phyloP scores from a whole-genome alignment of 2,329 filamentous ascomycete species.

The Penicillium griseofulvum region DNA sequence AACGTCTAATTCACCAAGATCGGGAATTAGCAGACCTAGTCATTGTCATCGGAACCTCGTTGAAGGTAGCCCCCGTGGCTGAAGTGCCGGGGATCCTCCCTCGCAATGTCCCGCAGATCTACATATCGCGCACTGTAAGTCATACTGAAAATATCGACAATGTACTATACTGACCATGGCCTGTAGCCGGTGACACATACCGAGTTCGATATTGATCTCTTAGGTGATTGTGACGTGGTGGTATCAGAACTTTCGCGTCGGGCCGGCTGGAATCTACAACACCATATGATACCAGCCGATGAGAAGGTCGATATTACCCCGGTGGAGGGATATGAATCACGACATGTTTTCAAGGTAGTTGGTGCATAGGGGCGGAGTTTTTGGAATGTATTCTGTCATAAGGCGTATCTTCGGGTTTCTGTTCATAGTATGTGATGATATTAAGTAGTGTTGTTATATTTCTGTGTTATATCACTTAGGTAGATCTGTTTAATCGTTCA shows the following conservation, averaged over 20 bases:
- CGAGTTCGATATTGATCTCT: constrained; percentile 91
- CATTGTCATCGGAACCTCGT: constrained; percentile 90
- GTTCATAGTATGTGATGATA: constrained; percentile 11
- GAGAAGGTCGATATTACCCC: constrained; percentile 59
- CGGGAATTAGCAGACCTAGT: constrained; percentile 79
- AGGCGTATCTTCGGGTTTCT: constrained; percentile 28
- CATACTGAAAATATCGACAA: background rate
- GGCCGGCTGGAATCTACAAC: constrained; percentile 74
- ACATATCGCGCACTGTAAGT: constrained; percentile 73
- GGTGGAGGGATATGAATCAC: constrained; percentile 49
- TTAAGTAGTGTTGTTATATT: background rate
- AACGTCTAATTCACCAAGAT: constrained; percentile 77
- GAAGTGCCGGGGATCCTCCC: constrained; percentile 83
- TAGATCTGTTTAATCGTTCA: constrained; percentile 1
- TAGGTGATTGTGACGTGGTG: constrained; percentile 93
- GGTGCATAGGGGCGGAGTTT: constrained; percentile 41
- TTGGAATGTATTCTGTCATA: constrained; percentile 21
- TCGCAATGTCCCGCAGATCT: constrained; percentile 80
- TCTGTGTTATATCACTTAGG: background rate
- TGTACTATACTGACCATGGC: constrained; percentile 8
- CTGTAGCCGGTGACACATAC: constrained; percentile 73
- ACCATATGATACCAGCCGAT: constrained; percentile 75
- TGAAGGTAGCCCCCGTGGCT: constrained; percentile 93
- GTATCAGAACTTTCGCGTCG: constrained; percentile 81
- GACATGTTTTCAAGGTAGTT: constrained; percentile 43